Evolutionary conservation across 768 basidiomycete genomes (phyloP).

Genomic region (Mycena venus): DNA sequence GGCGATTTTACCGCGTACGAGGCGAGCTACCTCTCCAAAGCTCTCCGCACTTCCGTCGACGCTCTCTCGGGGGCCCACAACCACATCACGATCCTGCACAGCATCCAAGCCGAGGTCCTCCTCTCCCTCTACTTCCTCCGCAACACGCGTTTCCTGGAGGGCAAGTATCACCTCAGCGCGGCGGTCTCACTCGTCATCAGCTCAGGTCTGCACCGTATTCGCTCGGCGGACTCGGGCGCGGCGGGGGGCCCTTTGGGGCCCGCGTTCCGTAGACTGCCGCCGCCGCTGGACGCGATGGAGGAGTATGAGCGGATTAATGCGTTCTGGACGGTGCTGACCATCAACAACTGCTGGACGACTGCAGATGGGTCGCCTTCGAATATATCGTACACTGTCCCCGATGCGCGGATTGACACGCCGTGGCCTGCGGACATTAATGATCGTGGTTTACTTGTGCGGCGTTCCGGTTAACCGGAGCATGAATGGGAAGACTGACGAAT

Average conservation of each 20-base stretch:
- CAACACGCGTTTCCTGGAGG: constrained; percentile 56
- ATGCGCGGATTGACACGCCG: constrained; percentile 54
- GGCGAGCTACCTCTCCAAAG: too few species aligned
- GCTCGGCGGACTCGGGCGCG: background rate
- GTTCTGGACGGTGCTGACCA: too few species aligned
- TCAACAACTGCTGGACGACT: too few species aligned
- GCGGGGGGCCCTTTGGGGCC: too few species aligned
- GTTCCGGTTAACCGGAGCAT: too few species aligned
- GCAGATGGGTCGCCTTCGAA: too few species aligned
- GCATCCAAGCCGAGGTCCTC: constrained; percentile 56
- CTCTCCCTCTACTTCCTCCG: constrained; percentile 59
- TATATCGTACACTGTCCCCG: too few species aligned
- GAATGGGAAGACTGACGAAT: too few species aligned
- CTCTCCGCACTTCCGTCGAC: too few species aligned
- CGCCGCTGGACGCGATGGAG: constrained; percentile 19
- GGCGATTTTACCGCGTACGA: too few species aligned
- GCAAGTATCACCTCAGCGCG: too few species aligned
- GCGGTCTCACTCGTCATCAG: constrained; percentile 44
- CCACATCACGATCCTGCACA: constrained; percentile 37
- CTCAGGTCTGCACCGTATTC: constrained; percentile 34
- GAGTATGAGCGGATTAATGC: constrained; percentile 17
- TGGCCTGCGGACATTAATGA: constrained; percentile 52
- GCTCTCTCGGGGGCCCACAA: too few species aligned
- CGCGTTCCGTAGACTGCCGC: constrained; percentile 39
- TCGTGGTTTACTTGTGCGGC: background rate